Evolutionary conservation across 75 land plant genomes (phyloP), one percentile per base, ranked within the genome.

Genomic region (Isoetes taiwanensis): DNA sequence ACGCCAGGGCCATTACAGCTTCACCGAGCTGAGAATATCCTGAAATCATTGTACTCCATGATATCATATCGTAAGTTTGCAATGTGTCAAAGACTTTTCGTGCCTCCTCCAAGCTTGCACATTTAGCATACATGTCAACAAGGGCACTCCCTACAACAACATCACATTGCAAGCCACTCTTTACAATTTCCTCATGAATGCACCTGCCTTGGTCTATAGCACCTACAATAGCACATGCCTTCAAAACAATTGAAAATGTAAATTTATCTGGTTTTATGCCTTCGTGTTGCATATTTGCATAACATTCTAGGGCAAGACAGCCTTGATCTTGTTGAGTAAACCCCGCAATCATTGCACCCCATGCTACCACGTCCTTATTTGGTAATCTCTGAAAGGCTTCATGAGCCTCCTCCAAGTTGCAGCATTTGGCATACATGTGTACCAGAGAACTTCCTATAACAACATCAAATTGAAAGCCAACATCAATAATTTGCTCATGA

Each of bases 41-140:
- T 21, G 56, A 10, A n/a, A 75, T 61, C 35, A 75, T 55, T 5
- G 78, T 62, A 52, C 65, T 75, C 78, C 78, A 75, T 1, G 73
- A 70, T 30, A 70, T 34, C 3, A 65, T 43, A 41, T 75, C 66
- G 29, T 52, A 50, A 29, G 60, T 58, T 28, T 32, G 40, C 46
- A 75, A 64, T 30, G 20, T 31, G 3, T 70, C 73, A 70, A 75
- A 70, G 17, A 70, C 57, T 34, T 21, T 16, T 8, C 27, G 23
- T 5, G 73, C 73, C 16, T 74, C 68, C 24, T 53, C 69, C 37
- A 61, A 23, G 19, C 46, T 28, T 21, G 32, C 50, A 31, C 78
- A 75, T 35, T 75, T 70, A 3, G 54, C 73, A 57, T 70, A 80
- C 83, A 80, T 80, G 57, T 76, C 76, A 27, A 80, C 50, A 5